A percentile compares a stretch with the other conserved stretches of the same genome.
Evolutionary conservation across 2,329 filamentous ascomycete genomes (phyloP).

Genomic region (Stemphylium lycopersici): DNA sequence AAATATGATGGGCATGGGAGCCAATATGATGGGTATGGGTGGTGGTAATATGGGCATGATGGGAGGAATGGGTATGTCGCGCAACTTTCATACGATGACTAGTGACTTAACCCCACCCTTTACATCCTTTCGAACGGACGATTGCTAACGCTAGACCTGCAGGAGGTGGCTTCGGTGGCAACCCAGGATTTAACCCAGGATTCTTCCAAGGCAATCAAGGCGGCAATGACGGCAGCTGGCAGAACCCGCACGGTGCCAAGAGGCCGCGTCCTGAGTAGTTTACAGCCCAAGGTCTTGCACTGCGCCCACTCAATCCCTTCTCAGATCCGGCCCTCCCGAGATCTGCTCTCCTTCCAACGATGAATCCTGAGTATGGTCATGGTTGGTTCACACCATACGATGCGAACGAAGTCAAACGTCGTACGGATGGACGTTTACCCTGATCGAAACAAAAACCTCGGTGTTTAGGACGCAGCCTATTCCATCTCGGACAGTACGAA

Average conservation of each 20-base stretch:
- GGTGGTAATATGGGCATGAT: conserved; percentile 43
- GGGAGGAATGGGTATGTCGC: conserved; percentile 42
- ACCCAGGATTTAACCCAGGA: conserved; percentile 74
- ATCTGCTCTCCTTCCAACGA: neutral
- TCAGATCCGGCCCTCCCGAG: neutral
- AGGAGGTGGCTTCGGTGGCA: conserved; percentile 63
- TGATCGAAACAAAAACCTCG: neutral
- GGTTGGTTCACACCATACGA: neutral
- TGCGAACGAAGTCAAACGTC: neutral
- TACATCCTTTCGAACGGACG: neutral
- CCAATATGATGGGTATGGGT: conserved; percentile 43
- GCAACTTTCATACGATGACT: conserved; percentile 3
- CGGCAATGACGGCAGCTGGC: conserved; percentile 66
- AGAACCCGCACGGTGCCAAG: conserved; percentile 80
- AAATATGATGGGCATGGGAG: conserved; percentile 51
- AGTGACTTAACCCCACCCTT: conserved; percentile 3
- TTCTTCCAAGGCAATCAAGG: conserved; percentile 67
- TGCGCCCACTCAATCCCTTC: neutral
- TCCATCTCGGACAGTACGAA: neutral
- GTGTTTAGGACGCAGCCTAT: neutral
- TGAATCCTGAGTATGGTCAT: no score
- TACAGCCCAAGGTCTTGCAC: neutral
- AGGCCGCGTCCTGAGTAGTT: conserved; percentile 72
- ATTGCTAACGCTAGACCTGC: conserved; percentile 16
- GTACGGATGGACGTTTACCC: neutral